phyloP scores from a whole-genome alignment of 2,329 filamentous ascomycete species.

The Chaetomiaceae sp. region DNA sequence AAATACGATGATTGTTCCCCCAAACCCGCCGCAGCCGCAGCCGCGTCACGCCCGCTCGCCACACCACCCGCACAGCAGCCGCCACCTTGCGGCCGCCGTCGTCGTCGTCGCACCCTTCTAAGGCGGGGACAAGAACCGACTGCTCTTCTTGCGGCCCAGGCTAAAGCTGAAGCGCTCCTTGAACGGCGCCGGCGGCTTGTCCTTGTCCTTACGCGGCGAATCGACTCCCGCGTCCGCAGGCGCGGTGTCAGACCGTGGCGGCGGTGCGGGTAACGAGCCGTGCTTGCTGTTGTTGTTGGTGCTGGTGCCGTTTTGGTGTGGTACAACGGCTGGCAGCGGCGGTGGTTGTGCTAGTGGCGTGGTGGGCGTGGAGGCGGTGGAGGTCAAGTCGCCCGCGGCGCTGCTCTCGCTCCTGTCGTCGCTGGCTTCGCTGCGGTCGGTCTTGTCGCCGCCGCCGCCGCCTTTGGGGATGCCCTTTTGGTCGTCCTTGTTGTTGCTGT shows the following conservation, averaged over 20 bases:
- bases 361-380: too few relatives aligned
- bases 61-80: conserved; percentile 10
- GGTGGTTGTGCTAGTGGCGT: too few relatives aligned
- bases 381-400: neutral
- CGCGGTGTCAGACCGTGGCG: conserved; percentile 23
- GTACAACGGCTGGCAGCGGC: neutral
- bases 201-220: conserved; percentile 22
- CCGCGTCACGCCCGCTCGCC: too few relatives aligned
- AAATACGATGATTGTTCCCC: too few relatives aligned
- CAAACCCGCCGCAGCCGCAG: too few relatives aligned
- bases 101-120: conserved; percentile 11
- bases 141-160: conserved; percentile 66
- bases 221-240: conserved; percentile 13
- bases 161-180: conserved; percentile 63
- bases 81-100: too few relatives aligned
- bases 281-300: conserved; percentile 11
- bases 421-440: conserved; percentile 42
- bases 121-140: conserved; percentile 35
- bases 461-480: conserved; percentile 26
- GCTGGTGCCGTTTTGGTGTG: conserved; percentile 12
- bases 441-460: conserved; percentile 5
- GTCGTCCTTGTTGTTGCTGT: conserved; percentile 31
- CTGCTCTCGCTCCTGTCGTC: conserved; percentile 22
- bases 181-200: conserved; percentile 37
- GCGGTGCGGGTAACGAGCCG: conserved; percentile 20